Conservation (phyloP, 176 grass and related monocot species). For the bread wheat (Triticum aestivum) region IWGSC_CS_RefSeq_v2.1 NC_057794.1:111012197-111012696, state of each 20-base stretch:
- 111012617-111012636: background rate
- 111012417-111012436: background rate
- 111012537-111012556: background rate
- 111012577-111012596: background rate
- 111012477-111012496: background rate
- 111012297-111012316: conserved; percentile 16
- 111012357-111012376: background rate
- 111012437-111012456: background rate
- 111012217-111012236: background rate
- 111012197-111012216: background rate
- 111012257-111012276: background rate
- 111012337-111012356: background rate
- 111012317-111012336: background rate
- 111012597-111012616: background rate
- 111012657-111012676: too few species aligned
- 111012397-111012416: background rate
- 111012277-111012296: background rate
- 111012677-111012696: too few species aligned
- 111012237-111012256: background rate
- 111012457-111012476: background rate
- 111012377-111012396: too few species aligned
- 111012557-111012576: background rate
- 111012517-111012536: background rate
- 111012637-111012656: too few species aligned
- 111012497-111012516: background rate